Base-by-base conservation (phyloP, 306 rosid species). In the Alnus glutinosa region DNA sequence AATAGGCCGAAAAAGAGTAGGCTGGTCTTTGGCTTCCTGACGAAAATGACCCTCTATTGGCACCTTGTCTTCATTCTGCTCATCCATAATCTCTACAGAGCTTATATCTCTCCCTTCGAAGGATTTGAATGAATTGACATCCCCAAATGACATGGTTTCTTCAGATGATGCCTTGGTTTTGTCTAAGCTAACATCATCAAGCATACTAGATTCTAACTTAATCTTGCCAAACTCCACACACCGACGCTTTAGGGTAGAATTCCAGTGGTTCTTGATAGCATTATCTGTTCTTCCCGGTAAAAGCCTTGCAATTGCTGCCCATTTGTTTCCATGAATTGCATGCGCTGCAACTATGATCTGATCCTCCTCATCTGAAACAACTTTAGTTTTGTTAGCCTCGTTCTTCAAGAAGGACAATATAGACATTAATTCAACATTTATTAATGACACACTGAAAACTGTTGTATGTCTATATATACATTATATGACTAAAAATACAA, bases 181-280 rank as follows among this genome's bases (percentile, higher is more conserved):
- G 79, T 91, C 98, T 36, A 90, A 70, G 91, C 97, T 90, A 59
- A 64, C 77, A 84, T 92, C 96, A 75, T 89, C 98, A 64, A 73
- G 70, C 0, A 71, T 49, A 70, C 79, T 84, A 63, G 92, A 72
- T 88, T 90, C 96, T 67, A 87, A 72, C 86, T 86, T 90, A 12
- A 81, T 72, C 72, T 77, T 95, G 64, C 80, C 93, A 83, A 62
- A 76, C 50, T 87, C 93, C 59, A 80, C 73, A 70, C 92, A 84
- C 23, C 89, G 88, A 28, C 96, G 98, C 90, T 91, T 87, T 81
- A 94, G 80, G 51, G 96, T 94, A 70, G 98, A 92, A 83, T 94
- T 94, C 98, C 98, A 94, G 70, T 94, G 98, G 74, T 94, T 94
- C 84, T 94, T 94, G 67, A 94, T 94, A 71, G 98, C 92, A 77